These are phyloP conservation scores for Pythium brachiatum DNA, from an alignment of 352 stramenopile species.

Conservation along the genomic window DNA sequence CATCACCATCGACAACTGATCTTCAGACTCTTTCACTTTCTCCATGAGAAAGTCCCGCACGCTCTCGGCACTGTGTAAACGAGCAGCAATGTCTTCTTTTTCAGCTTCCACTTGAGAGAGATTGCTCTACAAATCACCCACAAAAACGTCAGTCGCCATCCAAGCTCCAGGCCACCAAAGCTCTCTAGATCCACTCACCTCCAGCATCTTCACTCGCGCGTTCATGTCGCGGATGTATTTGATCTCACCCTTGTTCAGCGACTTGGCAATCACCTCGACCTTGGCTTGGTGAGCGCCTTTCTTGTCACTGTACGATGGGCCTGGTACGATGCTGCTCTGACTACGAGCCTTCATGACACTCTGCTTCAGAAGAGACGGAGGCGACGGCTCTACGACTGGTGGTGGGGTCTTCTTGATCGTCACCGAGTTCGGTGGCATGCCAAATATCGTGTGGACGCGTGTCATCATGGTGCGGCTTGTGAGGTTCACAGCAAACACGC, in stretches of 20 bases:
- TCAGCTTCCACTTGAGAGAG: conserved; percentile 67
- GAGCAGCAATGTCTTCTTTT: conserved; percentile 71
- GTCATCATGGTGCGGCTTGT: conserved; percentile 48
- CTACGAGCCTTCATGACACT: conserved; percentile 21
- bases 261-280: conserved; percentile 74
- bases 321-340: conserved; percentile 4
- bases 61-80: conserved; percentile 70
- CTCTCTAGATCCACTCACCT: conserved; percentile 38
- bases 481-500: conserved; percentile 67
- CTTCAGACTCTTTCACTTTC: conserved; percentile 77
- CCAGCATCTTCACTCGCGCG: conserved; percentile 63
- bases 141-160: neutral
- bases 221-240: conserved; percentile 86
- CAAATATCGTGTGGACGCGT: conserved; percentile 68
- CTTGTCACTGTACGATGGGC: conserved; percentile 16
- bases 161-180: no score
- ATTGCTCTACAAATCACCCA: conserved; percentile 34
- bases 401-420: conserved; percentile 15
- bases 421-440: conserved; percentile 37
- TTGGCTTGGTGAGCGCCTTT: conserved; percentile 51
- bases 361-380: conserved; percentile 4
- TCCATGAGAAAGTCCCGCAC: conserved; percentile 86
- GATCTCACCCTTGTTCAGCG: conserved; percentile 79
- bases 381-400: conserved; percentile 11
- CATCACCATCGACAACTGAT: conserved; percentile 53